Percentiles rank a stretch among this genome's conserved stretches.
These are phyloP conservation scores for Phialocephala subalpina DNA, from an alignment of 2,329 filamentous ascomycete genomes.

Conservation along the genomic window DNA sequence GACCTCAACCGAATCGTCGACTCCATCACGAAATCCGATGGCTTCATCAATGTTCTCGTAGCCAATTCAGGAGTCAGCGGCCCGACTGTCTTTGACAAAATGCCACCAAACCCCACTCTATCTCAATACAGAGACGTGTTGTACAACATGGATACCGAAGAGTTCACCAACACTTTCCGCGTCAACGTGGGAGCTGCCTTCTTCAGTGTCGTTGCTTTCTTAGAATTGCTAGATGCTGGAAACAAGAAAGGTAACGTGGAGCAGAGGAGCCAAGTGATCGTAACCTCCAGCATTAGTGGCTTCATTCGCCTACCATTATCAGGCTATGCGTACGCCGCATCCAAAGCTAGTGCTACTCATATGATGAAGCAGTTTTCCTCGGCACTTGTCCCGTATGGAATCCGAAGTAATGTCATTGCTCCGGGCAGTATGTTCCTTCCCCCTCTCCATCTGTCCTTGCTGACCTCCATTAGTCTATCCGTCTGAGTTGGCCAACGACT, in stretches of 20 bases:
- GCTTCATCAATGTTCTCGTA: slow-evolving; percentile 67
- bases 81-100: slow-evolving; percentile 40
- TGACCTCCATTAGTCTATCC: slow-evolving; percentile 22
- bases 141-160: slow-evolving; percentile 66
- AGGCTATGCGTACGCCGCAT: slow-evolving; percentile 80
- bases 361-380: slow-evolving; percentile 76
- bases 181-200: slow-evolving; percentile 72
- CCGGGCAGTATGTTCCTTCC: slow-evolving; percentile 23
- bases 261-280: slow-evolving; percentile 5
- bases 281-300: slow-evolving; percentile 4
- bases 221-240: slow-evolving; percentile 70
- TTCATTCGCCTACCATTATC: slow-evolving; percentile 77
- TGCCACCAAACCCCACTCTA: slow-evolving; percentile 30
- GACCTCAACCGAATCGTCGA: slow-evolving; percentile 64
- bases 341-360: slow-evolving; percentile 74
- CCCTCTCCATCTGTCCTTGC: not conserved
- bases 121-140: slow-evolving; percentile 49
- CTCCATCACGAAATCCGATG: slow-evolving; percentile 60
- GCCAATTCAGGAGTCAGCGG: slow-evolving; percentile 66
- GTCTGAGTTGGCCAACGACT: slow-evolving; percentile 22
- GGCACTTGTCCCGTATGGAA: slow-evolving; percentile 66
- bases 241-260: slow-evolving; percentile 58
- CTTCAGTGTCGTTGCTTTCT: slow-evolving; percentile 72
- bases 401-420: slow-evolving; percentile 52
- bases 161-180: slow-evolving; percentile 66